phyloP scores from a whole-genome alignment of 176 grass and related monocot genomes.

The Cymbopogon citratus region DNA sequence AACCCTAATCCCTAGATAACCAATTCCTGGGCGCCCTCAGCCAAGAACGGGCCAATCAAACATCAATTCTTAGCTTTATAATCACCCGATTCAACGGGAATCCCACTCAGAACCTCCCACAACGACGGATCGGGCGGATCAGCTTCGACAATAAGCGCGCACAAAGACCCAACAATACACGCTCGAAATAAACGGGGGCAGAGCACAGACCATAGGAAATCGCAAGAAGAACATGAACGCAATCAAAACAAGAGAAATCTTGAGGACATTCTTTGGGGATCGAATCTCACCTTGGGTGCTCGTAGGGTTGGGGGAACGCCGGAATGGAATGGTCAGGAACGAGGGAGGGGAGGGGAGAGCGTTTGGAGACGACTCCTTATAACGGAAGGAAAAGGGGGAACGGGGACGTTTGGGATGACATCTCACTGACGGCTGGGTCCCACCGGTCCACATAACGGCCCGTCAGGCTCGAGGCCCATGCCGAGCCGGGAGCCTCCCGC shows the following conservation, averaged over 20 bases:
- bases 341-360: neutral
- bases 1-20: slow-evolving; percentile 13
- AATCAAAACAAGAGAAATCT: neutral
- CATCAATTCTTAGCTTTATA: neutral
- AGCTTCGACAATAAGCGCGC: neutral
- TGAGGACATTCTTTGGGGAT: neutral
- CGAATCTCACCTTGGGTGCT: slow-evolving; percentile 3
- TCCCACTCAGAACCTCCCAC: neutral
- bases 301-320: slow-evolving; percentile 9
- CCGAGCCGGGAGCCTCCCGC: neutral
- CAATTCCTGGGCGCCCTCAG: neutral
- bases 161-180: neutral
- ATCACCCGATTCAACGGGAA: neutral
- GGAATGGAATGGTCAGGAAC: neutral
- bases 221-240: neutral
- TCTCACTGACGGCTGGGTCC: neutral
- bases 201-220: neutral
- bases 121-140: neutral
- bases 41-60: neutral
- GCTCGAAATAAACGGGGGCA: neutral
- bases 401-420: neutral
- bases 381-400: neutral
- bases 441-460: neutral
- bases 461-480: neutral
- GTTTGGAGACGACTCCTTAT: neutral